These are phyloP conservation scores for Solanum acaule DNA, from an alignment of 257 asterid genomes.

Conservation along the genomic window DNA sequence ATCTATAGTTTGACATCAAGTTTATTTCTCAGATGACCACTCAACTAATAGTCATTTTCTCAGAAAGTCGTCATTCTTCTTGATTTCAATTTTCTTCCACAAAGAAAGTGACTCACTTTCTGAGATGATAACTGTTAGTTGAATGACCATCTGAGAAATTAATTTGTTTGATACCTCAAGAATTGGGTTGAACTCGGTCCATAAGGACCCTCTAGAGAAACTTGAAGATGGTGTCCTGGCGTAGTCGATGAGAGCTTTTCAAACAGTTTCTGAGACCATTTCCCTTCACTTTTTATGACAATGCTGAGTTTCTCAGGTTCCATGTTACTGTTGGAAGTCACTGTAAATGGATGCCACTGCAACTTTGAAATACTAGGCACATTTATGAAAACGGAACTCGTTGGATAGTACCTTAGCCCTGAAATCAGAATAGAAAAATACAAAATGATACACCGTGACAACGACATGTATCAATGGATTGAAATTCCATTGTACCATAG, in stretches of 20 bases:
- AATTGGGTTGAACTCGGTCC: slow-evolving; percentile 31
- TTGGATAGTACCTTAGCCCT: slow-evolving; percentile 22
- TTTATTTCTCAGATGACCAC: neutral
- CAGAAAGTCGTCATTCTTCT: neutral
- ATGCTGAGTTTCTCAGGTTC: slow-evolving; percentile 25
- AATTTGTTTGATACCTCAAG: neutral
- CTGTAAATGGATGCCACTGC: slow-evolving; percentile 41
- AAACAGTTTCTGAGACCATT: slow-evolving; percentile 28
- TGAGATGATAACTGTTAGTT: neutral
- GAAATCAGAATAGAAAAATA: neutral
- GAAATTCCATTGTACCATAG: neutral
- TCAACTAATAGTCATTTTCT: neutral
- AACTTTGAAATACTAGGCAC: slow-evolving; percentile 28
- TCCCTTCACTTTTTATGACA: slow-evolving; percentile 20
- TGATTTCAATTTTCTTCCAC: neutral
- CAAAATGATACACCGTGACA: neutral
- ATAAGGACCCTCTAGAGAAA: slow-evolving; percentile 54
- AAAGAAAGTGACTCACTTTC: neutral
- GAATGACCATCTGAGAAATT: neutral
- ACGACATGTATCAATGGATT: neutral
- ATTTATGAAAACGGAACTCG: slow-evolving; percentile 22
- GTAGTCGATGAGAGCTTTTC: slow-evolving; percentile 16
- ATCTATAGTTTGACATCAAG: neutral
- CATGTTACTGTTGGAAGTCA: slow-evolving; percentile 23
- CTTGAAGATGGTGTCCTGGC: slow-evolving; percentile 27